Evolutionary conservation across 306 rosid species (phyloP).

Genomic region (Pterocarpus santalinus): DNA sequence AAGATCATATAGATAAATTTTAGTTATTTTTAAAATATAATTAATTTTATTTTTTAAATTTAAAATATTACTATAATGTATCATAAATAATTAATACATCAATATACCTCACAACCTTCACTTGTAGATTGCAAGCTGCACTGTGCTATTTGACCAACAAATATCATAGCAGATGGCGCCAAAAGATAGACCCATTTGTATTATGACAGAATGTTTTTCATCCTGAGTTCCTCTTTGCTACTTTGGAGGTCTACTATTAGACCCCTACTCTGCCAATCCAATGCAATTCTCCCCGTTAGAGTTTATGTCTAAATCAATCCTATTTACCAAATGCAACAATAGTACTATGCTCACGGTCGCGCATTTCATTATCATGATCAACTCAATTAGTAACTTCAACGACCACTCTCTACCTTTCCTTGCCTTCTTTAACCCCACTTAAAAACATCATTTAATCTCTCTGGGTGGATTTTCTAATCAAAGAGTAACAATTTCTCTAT

Average conservation of each 20-base stretch:
- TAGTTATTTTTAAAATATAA: too few relatives aligned
- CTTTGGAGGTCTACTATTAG: conserved; percentile 32
- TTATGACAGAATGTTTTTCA: conserved; percentile 41
- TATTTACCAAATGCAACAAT: too few relatives aligned
- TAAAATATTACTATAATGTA: too few relatives aligned
- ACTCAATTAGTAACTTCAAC: neutral
- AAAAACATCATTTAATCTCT: neutral
- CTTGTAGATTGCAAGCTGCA: too few relatives aligned
- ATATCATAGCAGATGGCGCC: too few relatives aligned
- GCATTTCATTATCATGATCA: neutral
- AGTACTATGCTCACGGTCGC: neutral
- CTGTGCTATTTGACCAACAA: too few relatives aligned
- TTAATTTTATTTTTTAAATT: too few relatives aligned
- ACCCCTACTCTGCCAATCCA: conserved; percentile 12
- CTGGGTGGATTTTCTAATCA: neutral
- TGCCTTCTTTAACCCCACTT: neutral
- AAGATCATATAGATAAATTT: too few relatives aligned
- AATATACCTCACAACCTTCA: too few relatives aligned
- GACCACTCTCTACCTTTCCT: neutral
- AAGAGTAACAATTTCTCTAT: neutral
- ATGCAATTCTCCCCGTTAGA: conserved; percentile 10
- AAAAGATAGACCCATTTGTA: conserved; percentile 27
- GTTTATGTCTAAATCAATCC: neutral
- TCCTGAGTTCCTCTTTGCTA: conserved; percentile 30
- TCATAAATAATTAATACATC: too few relatives aligned